These are phyloP conservation scores for Pseudozyma thailandica DNA, from an alignment of 1,284 basidiomycete genomes.

Conservation along the genomic window DNA sequence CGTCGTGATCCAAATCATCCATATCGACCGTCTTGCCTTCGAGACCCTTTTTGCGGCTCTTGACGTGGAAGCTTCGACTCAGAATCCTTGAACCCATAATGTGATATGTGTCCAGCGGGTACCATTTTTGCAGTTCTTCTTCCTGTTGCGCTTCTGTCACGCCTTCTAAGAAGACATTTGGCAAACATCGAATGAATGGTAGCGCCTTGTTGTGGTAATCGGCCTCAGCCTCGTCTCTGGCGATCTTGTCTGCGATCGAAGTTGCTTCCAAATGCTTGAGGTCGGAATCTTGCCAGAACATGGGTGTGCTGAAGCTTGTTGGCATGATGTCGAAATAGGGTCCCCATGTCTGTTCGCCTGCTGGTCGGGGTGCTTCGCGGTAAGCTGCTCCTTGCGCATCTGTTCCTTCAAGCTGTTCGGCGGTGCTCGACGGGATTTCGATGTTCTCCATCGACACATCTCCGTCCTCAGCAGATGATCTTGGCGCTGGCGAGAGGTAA, in stretches of 20 bases:
- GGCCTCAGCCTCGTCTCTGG: constrained; percentile 81
- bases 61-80: constrained; percentile 85
- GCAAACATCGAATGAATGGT: constrained; percentile 67
- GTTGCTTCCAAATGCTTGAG: constrained; percentile 83
- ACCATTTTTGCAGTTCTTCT: constrained; percentile 69
- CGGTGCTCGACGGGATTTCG: neutral
- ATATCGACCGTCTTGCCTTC: constrained; percentile 49
- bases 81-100: constrained; percentile 92
- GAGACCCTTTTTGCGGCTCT: constrained; percentile 38
- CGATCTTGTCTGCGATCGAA: constrained; percentile 86
- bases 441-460: constrained; percentile 47
- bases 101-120: constrained; percentile 83
- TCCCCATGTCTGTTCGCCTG: constrained; percentile 54
- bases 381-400: constrained; percentile 17
- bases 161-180: constrained; percentile 53
- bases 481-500: neutral
- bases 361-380: constrained; percentile 10
- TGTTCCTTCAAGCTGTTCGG: constrained; percentile 23
- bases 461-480: constrained; percentile 9
- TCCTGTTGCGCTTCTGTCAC: constrained; percentile 9
- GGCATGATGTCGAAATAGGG: constrained; percentile 73
- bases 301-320: constrained; percentile 79
- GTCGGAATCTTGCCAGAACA: constrained; percentile 88
- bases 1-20: constrained; percentile 59
- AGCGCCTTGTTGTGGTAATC: constrained; percentile 73